Base-by-base conservation (phyloP, 1,284 basidiomycete species). In the Microbotryomycetes sp. region DNA sequence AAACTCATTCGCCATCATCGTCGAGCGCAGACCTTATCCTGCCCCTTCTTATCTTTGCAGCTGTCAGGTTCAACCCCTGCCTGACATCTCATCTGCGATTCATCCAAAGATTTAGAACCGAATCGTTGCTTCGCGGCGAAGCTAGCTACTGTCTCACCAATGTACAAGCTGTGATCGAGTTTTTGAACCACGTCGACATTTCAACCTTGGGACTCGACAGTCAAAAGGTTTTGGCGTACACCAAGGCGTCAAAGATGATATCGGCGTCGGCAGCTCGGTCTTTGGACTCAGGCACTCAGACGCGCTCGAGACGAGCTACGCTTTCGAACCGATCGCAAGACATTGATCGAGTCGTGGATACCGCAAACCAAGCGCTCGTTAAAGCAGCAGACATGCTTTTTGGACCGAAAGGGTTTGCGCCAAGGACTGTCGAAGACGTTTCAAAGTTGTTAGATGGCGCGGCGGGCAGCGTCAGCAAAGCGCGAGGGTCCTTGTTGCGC, bases 71-170 rank as follows among this genome's bases (percentile, higher is more conserved):
- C 13, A 96, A 97, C 72, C 93, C 93, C 0, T 84, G 83, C 61
- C 80, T 93, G 1, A 87, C 89, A 4, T 93, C 89, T 0, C 88
- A 94, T 70, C 80, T 97, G 5, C 78, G 91, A 21, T 97, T 84
- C 73, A 86, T 86, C 0, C 89, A 94, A 68, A 83, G 93, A 23
- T 97, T 90, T 76, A 80, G 91, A 27, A 75, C 78, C 6, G 83
- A 86, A 56, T 79, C 82, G 4, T 79, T 87, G 49, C 78, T 81
- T n/a, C 77, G 85, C 4, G 91, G 91, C 1, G 91, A 96, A 72
- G 88, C 89, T 67, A 85, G 84, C 56, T 97, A 93, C 73, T 96
- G 91, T 66, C 80, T 94, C 29, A 88, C 96, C 73, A 97, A 96
- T 75, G 79, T 94, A 30, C 85, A 93, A 77, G 93, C 93, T 5